phyloP scores from a whole-genome alignment of 352 stramenopile species.

The Blastocystis sp. region DNA sequence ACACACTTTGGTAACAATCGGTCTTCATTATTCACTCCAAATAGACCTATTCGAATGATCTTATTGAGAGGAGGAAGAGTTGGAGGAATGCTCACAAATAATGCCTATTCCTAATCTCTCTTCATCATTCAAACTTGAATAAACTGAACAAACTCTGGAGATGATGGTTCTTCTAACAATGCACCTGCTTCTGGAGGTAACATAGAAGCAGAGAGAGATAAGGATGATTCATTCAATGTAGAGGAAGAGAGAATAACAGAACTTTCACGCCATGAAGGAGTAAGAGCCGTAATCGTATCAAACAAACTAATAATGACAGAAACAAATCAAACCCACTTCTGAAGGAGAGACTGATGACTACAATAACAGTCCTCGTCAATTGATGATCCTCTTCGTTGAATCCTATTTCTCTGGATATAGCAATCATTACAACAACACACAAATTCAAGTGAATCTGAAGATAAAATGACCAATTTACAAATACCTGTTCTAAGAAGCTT shows the following conservation, averaged over 20 bases:
- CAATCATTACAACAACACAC: neutral
- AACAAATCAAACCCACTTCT: neutral
- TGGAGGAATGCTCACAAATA: neutral
- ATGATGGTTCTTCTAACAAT: neutral
- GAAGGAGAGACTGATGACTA: slow-evolving; percentile 4
- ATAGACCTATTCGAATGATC: slow-evolving; percentile 7
- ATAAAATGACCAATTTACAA: neutral
- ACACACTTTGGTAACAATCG: neutral
- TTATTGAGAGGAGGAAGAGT: neutral
- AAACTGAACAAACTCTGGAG: neutral
- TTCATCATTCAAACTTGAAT: neutral
- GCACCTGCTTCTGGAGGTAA: too few relatives aligned
- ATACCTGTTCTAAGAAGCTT: neutral
- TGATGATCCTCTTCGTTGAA: neutral
- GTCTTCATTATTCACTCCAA: neutral
- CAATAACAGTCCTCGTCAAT: slow-evolving; percentile 13
- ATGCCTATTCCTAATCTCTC: neutral
- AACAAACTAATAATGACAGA: neutral
- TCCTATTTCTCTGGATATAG: neutral
- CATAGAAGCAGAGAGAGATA: neutral
- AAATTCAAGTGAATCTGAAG: neutral
- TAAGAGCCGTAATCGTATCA: neutral
- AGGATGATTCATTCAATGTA: neutral
- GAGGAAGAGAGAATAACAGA: neutral
- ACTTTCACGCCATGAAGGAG: neutral